Base-by-base conservation (phyloP, 768 basidiomycete genomes). In the Auricularia heimuer region DNA sequence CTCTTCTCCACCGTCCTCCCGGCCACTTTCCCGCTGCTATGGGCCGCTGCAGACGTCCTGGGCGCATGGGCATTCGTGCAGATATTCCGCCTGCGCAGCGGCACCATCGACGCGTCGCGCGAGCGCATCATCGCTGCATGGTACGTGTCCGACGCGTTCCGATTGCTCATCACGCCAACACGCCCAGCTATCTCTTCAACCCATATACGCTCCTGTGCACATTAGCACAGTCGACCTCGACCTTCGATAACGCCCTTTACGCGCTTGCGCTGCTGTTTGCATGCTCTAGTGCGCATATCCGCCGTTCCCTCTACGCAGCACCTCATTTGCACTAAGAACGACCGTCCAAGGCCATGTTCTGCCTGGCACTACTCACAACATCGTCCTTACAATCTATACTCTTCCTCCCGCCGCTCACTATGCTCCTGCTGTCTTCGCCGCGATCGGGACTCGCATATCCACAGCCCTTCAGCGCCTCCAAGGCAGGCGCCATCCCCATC, bases 161-260 rank as follows among this genome's bases (percentile, higher is more conserved):
- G 16, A n/a, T 54, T 14, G 51, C 11, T 66, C 62, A 65, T 2
- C 29, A 29, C 29, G 29, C 62, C 72, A 54, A 69, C 63, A 47
- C 62, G 21, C 2, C 29, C 69, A 97, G 94, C 58, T 95, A 89
- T 75, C 83, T 97, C 21, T 74, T 96, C 62, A 97, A 98, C 69
- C 97, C 97, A 2, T 97, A 97, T 73, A 75, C 90, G 7, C 74
- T 96, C 65, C 78, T 94, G 1, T 85, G 94, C 0, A 87, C 85
- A 36, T 78, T 96, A 6, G 90, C 93, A 0, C 77, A 86, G 11
- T 95, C 95, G 0, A 92, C 92, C 0, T 89, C 92, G 0, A 82
- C 85, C 2, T 78, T 98, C 16, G 92, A 96, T 71, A 96, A 92
- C 72, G 79, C 86, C 1, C 73, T 92, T 4, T 76, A 85, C 35